Percentiles rank a stretch among this genome's conserved stretches.
These are phyloP conservation scores for Coemansia sp. DNA, from an alignment of 192 early-diverging fungal species.

Conservation along the genomic window DNA sequence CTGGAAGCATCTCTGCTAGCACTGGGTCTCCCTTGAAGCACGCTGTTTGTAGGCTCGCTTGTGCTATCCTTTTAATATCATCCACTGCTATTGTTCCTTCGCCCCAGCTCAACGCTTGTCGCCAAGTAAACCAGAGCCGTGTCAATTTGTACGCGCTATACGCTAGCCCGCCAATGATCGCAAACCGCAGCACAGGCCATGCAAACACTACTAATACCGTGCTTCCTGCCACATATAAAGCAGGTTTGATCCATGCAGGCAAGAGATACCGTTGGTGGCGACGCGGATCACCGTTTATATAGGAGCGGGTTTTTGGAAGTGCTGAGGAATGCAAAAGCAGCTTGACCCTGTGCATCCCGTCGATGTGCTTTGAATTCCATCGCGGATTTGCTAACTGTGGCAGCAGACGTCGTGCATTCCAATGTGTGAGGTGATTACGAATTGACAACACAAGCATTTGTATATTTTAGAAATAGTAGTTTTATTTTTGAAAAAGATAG, in stretches of 20 bases:
- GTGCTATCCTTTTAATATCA: constrained; percentile 1
- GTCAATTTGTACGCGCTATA: constrained; percentile 28
- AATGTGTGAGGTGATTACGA: not conserved
- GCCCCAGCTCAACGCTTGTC: not conserved
- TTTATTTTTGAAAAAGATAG: not conserved
- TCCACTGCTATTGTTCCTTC: not conserved
- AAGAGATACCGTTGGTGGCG: not conserved
- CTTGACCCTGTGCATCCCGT: not conserved
- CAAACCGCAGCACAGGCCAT: constrained; percentile 47
- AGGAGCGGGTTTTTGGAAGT: not conserved
- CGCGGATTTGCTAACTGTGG: too few species aligned
- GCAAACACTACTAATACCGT: constrained; percentile 22
- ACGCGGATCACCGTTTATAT: not conserved
- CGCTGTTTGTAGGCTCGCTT: constrained; percentile 12
- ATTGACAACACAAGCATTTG: not conserved
- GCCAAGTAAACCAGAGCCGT: constrained; percentile 3
- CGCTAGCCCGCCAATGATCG: constrained; percentile 32
- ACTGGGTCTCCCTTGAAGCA: not conserved
- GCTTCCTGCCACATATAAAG: constrained; percentile 31
- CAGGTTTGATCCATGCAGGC: constrained; percentile 23
- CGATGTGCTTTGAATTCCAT: not conserved
- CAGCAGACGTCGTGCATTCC: not conserved
- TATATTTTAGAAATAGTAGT: too few species aligned
- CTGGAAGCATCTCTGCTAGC: constrained; percentile 8
- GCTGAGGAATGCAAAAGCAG: not conserved